Evolutionary conservation across 1,139 yeast genomes (phyloP).

Genomic region (Casaregolazyma lundiana): DNA sequence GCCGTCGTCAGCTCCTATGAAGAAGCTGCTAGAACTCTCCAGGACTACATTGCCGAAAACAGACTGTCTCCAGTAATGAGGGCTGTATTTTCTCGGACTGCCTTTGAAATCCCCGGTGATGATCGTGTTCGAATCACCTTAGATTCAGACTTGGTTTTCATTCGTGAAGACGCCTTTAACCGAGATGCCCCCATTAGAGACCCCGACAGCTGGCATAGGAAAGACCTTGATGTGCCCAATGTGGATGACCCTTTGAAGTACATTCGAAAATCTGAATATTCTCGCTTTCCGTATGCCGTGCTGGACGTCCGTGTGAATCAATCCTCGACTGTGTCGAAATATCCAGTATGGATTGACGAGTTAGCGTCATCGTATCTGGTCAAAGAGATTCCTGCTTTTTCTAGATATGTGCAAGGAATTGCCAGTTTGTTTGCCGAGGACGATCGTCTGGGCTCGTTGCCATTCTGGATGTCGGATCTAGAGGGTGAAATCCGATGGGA

Average conservation of each 20-base stretch:
- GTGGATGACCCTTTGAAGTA: slow-evolving; percentile 64
- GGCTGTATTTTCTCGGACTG: slow-evolving; percentile 84
- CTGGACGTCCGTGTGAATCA: slow-evolving; percentile 72
- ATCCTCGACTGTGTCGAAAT: slow-evolving; percentile 11
- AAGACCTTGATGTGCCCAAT: slow-evolving; percentile 73
- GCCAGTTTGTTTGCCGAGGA: slow-evolving; percentile 85
- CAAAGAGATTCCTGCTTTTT: slow-evolving; percentile 85
- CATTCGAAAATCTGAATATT: slow-evolving; percentile 79
- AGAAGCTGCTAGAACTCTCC: slow-evolving; percentile 54
- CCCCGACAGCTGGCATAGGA: slow-evolving; percentile 86
- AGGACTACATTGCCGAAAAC: slow-evolving; percentile 58
- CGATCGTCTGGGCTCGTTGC: slow-evolving; percentile 82
- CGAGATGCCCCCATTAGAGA: slow-evolving; percentile 81
- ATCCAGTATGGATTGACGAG: slow-evolving; percentile 74
- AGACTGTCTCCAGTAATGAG: slow-evolving; percentile 81
- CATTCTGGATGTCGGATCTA: slow-evolving; percentile 91
- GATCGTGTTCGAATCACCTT: slow-evolving; percentile 83
- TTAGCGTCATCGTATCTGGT: slow-evolving; percentile 78
- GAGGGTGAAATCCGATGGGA: slow-evolving; percentile 74
- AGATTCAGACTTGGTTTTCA: slow-evolving; percentile 81
- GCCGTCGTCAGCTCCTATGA: slow-evolving; percentile 49
- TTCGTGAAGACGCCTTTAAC: slow-evolving; percentile 89
- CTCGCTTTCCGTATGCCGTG: slow-evolving; percentile 84
- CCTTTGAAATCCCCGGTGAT: slow-evolving; percentile 97
- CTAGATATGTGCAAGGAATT: slow-evolving; percentile 86